Evolutionary conservation across 2,329 filamentous ascomycete genomes (phyloP).

Genomic region (Chaetomiaceae sp.): DNA sequence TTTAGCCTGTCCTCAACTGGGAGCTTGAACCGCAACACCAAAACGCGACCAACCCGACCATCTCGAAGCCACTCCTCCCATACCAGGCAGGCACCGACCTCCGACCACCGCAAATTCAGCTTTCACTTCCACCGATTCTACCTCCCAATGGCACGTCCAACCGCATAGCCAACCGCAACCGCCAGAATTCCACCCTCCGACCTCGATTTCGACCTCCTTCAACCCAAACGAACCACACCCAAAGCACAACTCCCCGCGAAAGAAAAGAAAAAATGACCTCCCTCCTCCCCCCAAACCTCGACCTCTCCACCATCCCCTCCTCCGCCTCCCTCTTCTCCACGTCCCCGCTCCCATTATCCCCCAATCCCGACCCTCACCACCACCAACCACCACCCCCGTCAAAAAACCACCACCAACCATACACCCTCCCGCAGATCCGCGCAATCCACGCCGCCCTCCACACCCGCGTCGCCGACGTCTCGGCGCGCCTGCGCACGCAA

Average conservation of each 20-base stretch:
- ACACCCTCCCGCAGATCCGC: constrained; percentile 61
- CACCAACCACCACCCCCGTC: neutral
- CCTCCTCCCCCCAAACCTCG: constrained; percentile 6
- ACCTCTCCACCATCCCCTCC: constrained; percentile 12
- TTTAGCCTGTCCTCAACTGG: too few species aligned
- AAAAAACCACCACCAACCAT: constrained; percentile 13
- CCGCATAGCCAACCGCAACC: too few species aligned
- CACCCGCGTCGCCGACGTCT: constrained; percentile 57
- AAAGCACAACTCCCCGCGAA: neutral
- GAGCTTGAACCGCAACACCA: too few species aligned
- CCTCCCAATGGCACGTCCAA: too few species aligned
- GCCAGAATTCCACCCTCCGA: too few species aligned
- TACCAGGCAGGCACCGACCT: too few species aligned
- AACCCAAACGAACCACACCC: neutral
- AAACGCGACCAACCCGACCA: too few species aligned
- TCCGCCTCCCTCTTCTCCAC: constrained; percentile 10
- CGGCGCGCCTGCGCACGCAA: constrained; percentile 57
- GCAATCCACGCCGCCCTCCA: constrained; percentile 58
- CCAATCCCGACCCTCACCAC: neutral
- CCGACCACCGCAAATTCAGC: too few species aligned
- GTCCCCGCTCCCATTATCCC: neutral
- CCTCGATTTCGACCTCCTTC: too few species aligned
- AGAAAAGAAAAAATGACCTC: constrained; percentile 8
- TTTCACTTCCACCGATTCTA: too few species aligned
- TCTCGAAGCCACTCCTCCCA: too few species aligned